phyloP scores from a whole-genome alignment of 2,329 filamentous ascomycete genomes.

The Xylariaceae sp. region DNA sequence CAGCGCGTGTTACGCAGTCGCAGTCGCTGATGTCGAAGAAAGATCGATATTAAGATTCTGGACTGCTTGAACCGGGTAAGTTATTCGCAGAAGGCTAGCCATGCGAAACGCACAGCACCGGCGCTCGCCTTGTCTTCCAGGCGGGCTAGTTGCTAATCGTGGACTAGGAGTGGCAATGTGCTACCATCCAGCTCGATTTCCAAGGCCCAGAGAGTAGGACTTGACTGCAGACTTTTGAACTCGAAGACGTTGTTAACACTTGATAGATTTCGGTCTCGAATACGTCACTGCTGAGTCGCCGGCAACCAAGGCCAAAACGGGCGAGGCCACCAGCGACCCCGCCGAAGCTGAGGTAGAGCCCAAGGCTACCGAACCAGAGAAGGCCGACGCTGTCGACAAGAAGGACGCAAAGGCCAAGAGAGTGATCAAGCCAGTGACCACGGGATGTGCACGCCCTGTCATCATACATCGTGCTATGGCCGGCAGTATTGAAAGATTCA shows the following conservation, averaged over 20 bases:
- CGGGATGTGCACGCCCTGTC: slow-evolving; percentile 74
- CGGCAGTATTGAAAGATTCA: slow-evolving; percentile 61
- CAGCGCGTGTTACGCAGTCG: background rate
- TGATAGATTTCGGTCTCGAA: slow-evolving; percentile 71
- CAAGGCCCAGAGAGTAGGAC: slow-evolving; percentile 41
- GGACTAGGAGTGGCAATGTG: slow-evolving; percentile 61
- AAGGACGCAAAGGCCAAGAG: slow-evolving; percentile 43
- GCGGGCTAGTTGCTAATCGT: slow-evolving; percentile 31
- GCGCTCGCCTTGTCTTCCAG: background rate
- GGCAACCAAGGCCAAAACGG: slow-evolving; percentile 40
- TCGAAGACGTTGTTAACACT: background rate
- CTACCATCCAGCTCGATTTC: slow-evolving; percentile 93
- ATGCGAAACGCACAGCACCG: slow-evolving; percentile 40
- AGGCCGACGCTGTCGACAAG: slow-evolving; percentile 24
- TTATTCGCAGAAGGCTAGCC: too few relatives aligned
- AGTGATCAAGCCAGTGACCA: slow-evolving; percentile 51
- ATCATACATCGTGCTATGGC: slow-evolving; percentile 86
- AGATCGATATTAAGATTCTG: slow-evolving; percentile 83
- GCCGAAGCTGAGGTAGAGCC: slow-evolving; percentile 31
- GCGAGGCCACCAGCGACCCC: slow-evolving; percentile 16
- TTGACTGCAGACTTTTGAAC: slow-evolving; percentile 55
- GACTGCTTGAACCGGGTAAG: slow-evolving; percentile 70
- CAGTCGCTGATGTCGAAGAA: background rate
- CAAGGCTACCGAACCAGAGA: slow-evolving; percentile 24
- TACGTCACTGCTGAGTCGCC: slow-evolving; percentile 70